These are phyloP conservation scores for Pythium aristosporum DNA, from an alignment of 352 stramenopile species.

Conservation along the genomic window DNA sequence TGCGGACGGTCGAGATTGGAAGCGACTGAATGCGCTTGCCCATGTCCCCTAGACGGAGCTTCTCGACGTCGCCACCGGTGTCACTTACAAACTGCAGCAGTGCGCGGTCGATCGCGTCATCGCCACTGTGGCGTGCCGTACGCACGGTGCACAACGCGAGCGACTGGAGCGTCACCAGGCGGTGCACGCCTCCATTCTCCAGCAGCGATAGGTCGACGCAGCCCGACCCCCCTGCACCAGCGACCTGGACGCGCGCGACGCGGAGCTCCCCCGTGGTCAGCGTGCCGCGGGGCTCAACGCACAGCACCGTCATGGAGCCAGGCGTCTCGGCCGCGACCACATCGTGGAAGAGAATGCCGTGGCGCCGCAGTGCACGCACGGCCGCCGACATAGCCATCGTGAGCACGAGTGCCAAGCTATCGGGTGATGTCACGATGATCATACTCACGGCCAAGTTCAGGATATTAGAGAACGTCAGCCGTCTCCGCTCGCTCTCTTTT, in stretches of 20 bases:
- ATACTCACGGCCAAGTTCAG: slow-evolving; percentile 80
- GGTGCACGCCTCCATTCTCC: no score
- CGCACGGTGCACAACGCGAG: not conserved
- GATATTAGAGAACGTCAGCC: not conserved
- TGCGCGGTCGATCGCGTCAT: slow-evolving; percentile 17
- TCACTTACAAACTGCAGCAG: slow-evolving; percentile 33
- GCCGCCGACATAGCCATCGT: slow-evolving; percentile 84
- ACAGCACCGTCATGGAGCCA: slow-evolving; percentile 95
- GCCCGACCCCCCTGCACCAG: no score
- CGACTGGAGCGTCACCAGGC: slow-evolving; percentile 23
- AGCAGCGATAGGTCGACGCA: no score
- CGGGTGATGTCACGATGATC: slow-evolving; percentile 77
- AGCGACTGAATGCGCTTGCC: slow-evolving; percentile 40
- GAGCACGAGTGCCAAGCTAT: slow-evolving; percentile 86
- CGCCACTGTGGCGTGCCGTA: not conserved
- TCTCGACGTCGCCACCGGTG: slow-evolving; percentile 29
- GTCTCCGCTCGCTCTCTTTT: slow-evolving; percentile 17
- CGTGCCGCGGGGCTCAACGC: slow-evolving; percentile 94
- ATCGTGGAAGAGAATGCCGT: slow-evolving; percentile 96
- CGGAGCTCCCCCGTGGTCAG: slow-evolving; percentile 95
- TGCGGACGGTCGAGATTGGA: slow-evolving; percentile 88
- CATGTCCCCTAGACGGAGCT: slow-evolving; percentile 18
- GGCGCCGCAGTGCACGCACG: slow-evolving; percentile 93
- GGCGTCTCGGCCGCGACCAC: slow-evolving; percentile 95
- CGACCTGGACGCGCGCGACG: slow-evolving; percentile 49